A percentile compares a stretch with the other conserved stretches of the same genome.
Evolutionary conservation across 495 filamentous ascomycete species (phyloP).

Genomic region (Hypoxylon cercidicola): DNA sequence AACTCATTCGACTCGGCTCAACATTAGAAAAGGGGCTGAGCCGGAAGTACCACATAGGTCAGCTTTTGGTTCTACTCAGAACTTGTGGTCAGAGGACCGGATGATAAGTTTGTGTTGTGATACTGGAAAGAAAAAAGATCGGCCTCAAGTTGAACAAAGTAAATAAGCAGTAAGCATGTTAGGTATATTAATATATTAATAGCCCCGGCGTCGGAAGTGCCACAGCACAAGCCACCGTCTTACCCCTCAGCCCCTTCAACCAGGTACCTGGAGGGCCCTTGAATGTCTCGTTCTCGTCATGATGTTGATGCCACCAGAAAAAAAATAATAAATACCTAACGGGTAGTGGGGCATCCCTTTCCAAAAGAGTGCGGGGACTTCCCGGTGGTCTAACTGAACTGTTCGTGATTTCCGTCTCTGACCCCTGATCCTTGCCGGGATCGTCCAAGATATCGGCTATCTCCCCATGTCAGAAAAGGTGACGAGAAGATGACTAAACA

Average conservation of each 20-base stretch:
- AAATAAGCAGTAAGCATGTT: background rate
- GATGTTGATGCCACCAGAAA: slow-evolving; percentile 18
- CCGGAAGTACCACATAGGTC: too few relatives aligned
- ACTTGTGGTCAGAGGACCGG: too few relatives aligned
- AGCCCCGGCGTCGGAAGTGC: slow-evolving; percentile 5
- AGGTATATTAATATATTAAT: too few relatives aligned
- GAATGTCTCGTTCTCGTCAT: slow-evolving; percentile 6
- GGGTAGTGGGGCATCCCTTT: slow-evolving; percentile 32
- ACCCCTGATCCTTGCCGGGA: slow-evolving; percentile 43
- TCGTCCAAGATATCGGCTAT: slow-evolving; percentile 42
- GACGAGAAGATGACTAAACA: slow-evolving; percentile 29
- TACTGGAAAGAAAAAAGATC: too few relatives aligned
- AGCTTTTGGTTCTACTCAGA: too few relatives aligned
- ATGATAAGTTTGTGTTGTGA: too few relatives aligned
- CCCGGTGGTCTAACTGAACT: slow-evolving; percentile 18
- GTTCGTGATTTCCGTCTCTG: slow-evolving; percentile 33
- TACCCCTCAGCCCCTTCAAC: background rate
- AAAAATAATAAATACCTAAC: slow-evolving; percentile 9
- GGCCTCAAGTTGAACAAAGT: slow-evolving; percentile 5
- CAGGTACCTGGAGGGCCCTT: slow-evolving; percentile 19
- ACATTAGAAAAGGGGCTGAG: slow-evolving; percentile 8
- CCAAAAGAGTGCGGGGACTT: slow-evolving; percentile 36
- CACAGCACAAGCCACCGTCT: slow-evolving; percentile 13
- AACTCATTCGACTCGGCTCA: slow-evolving; percentile 3
- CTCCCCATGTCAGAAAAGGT: slow-evolving; percentile 30